phyloP scores from a whole-genome alignment of 768 basidiomycete genomes.

The Tricholomella constricta region DNA sequence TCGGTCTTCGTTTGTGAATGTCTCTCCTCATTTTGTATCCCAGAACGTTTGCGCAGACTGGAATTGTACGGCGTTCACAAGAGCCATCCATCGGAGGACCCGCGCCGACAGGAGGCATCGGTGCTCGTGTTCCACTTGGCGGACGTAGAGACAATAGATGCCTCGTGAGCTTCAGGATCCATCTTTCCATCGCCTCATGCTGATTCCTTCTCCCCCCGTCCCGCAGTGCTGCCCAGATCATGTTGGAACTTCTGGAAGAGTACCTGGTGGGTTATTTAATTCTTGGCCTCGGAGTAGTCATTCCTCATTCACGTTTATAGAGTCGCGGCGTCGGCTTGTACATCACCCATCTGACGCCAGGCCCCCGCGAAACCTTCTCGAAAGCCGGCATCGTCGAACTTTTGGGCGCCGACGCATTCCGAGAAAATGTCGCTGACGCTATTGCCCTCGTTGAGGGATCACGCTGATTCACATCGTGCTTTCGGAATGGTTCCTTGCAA shows the following conservation, averaged over 20 bases:
- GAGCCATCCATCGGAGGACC: conserved; percentile 89
- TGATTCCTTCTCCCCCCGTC: conserved; percentile 9
- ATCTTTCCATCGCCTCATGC: neutral
- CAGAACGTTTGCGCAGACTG: conserved; percentile 79
- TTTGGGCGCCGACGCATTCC: conserved; percentile 49
- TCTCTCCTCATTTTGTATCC: neutral
- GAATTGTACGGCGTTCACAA: conserved; percentile 84
- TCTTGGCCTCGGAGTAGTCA: too few species aligned
- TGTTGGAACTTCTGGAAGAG: conserved; percentile 75
- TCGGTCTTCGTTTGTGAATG: neutral
- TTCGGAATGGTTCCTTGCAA: too few species aligned
- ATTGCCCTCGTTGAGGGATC: conserved; percentile 43
- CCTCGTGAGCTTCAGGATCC: conserved; percentile 64
- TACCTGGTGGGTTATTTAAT: conserved; percentile 63
- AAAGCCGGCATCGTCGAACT: conserved; percentile 55
- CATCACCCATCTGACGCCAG: conserved; percentile 49
- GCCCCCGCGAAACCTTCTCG: conserved; percentile 41
- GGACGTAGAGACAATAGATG: conserved; percentile 89
- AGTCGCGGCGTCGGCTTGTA: conserved; percentile 52
- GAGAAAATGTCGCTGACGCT: conserved; percentile 52
- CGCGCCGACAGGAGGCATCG: conserved; percentile 69
- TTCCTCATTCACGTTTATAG: conserved; percentile 25
- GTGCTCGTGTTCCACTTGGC: conserved; percentile 91
- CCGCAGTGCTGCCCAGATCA: conserved; percentile 77
- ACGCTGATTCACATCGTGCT: conserved; percentile 5